These are phyloP conservation scores for Taxawa tesnikishii DNA, from an alignment of 2,329 filamentous ascomycete genomes.

Conservation along the genomic window DNA sequence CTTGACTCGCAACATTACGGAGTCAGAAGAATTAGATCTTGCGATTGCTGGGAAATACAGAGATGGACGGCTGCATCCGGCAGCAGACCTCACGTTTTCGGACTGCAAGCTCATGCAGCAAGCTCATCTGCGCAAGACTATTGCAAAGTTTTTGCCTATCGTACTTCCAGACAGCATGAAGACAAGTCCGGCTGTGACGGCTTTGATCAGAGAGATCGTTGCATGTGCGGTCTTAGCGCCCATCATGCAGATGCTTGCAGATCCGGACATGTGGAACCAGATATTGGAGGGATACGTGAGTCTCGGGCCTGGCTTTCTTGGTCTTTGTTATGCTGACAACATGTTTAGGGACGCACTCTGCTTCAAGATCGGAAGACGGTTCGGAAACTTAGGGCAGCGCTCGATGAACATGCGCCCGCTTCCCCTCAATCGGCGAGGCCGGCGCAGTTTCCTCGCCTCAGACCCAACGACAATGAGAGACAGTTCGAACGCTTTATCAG, in stretches of 20 bases:
- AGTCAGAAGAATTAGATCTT: constrained; percentile 89
- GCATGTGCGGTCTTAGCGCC: constrained; percentile 82
- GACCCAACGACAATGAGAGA: constrained; percentile 72
- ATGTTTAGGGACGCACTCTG: constrained; percentile 50
- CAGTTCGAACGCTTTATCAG: constrained; percentile 92
- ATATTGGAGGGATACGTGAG: constrained; percentile 82
- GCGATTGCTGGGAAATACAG: constrained; percentile 92
- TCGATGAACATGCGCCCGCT: constrained; percentile 90
- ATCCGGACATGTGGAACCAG: constrained; percentile 97
- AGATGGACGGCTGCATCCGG: constrained; percentile 77
- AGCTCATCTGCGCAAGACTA: constrained; percentile 70
- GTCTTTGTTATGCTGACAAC: too few relatives aligned
- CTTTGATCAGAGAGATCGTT: constrained; percentile 80
- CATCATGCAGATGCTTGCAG: constrained; percentile 64
- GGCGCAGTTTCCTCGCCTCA: constrained; percentile 66
- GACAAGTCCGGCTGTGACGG: constrained; percentile 67
- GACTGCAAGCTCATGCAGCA: constrained; percentile 80
- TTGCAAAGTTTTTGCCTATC: constrained; percentile 58
- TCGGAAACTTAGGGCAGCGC: constrained; percentile 74
- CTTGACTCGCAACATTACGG: constrained; percentile 78
- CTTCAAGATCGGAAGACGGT: constrained; percentile 94
- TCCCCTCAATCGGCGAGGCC: constrained; percentile 52
- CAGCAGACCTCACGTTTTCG: constrained; percentile 69
- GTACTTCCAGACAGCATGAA: constrained; percentile 63
- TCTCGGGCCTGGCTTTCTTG: too few relatives aligned